Evolutionary conservation across 805 yeast species (phyloP).

Genomic region (Candida ovalis): DNA sequence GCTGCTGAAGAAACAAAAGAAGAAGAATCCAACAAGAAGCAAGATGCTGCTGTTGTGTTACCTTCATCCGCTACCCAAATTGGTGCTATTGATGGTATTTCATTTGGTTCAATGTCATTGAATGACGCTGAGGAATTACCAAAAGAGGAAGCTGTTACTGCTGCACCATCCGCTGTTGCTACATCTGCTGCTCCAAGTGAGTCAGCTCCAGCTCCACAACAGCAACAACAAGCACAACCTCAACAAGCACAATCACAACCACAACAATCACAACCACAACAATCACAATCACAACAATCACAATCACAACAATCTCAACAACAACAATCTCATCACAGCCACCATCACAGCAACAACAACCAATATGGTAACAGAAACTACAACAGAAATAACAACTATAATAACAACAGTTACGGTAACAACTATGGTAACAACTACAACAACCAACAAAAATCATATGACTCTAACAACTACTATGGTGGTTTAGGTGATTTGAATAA

Average conservation of each 20-base stretch:
- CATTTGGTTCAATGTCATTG: conserved; percentile 51
- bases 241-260: conserved; percentile 1
- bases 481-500: conserved; percentile 25
- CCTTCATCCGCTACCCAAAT: conserved; percentile 45
- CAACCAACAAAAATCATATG: conserved; percentile 18
- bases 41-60: conserved; percentile 35
- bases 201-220: conserved; percentile 4
- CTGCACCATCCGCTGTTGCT: conserved; percentile 5
- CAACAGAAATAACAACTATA: conserved; percentile 14
- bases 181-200: conserved; percentile 5
- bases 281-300: conserved; percentile 16
- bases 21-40: conserved; percentile 7
- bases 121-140: conserved; percentile 38
- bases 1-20: conserved; percentile 5
- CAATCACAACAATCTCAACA: conserved; percentile 20
- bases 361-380: conserved; percentile 16
- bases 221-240: conserved; percentile 4
- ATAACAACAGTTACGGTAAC: conserved; percentile 17
- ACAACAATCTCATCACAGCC: conserved; percentile 5
- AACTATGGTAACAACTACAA: conserved; percentile 20
- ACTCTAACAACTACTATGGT: conserved; percentile 18
- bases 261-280: conserved; percentile 12
- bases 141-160: conserved; percentile 20
- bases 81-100: conserved; percentile 45
- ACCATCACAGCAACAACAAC: conserved; percentile 20